These are phyloP conservation scores for Fusarium heterosporum DNA, from an alignment of 2,329 filamentous ascomycete genomes.

Conservation along the genomic window DNA sequence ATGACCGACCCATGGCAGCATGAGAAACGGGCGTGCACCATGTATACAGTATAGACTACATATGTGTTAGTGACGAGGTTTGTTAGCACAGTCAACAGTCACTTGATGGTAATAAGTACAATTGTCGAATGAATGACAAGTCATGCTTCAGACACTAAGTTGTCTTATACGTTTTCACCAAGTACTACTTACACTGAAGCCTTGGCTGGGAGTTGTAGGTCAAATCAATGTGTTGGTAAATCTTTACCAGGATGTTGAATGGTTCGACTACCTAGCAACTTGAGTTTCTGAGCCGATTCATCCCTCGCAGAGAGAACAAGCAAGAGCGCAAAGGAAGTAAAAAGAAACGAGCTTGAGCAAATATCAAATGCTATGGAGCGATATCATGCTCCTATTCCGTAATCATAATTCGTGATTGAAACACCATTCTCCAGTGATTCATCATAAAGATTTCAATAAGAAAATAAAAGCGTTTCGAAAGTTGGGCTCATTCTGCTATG, in stretches of 20 bases:
- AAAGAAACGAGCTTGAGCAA: conserved; percentile 6
- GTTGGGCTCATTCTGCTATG: conserved; percentile 25
- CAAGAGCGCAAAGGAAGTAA: conserved; percentile 10
- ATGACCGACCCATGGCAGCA: conserved; percentile 14
- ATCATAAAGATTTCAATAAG: conserved; percentile 8
- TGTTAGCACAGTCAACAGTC: background rate
- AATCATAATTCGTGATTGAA: conserved; percentile 25
- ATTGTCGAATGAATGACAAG: background rate
- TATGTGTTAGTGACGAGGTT: conserved; percentile 1
- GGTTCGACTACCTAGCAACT: conserved; percentile 1
- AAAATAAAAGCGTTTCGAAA: conserved; percentile 16
- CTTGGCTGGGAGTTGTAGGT: too few relatives aligned
- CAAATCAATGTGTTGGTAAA: background rate
- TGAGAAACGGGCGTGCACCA: conserved; percentile 30
- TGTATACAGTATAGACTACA: conserved; percentile 29
- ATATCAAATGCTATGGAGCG: conserved; percentile 4
- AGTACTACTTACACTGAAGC: background rate
- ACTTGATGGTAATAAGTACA: background rate
- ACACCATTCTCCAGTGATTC: conserved; percentile 29
- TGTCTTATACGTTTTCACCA: background rate
- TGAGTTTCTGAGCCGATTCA: background rate
- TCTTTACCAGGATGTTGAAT: background rate
- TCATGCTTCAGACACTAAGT: background rate
- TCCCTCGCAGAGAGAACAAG: conserved; percentile 1
- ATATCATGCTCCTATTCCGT: background rate